These are phyloP conservation scores for Eucalyptus brandiana DNA, from an alignment of 345 rosid genomes.

Conservation along the genomic window DNA sequence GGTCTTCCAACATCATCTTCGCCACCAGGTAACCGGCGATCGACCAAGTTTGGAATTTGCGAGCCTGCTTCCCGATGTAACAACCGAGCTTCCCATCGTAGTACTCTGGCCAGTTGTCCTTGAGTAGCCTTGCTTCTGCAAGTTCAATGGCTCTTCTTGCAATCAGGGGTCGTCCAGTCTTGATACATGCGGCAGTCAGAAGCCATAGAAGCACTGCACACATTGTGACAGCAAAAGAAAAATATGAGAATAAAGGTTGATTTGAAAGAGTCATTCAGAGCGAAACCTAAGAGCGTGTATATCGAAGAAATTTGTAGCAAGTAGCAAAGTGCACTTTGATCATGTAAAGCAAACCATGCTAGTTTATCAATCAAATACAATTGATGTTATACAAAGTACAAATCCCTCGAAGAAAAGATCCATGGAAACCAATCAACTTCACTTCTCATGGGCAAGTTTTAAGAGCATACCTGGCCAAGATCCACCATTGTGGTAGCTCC, in stretches of 20 bases:
- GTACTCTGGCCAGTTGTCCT: slow-evolving; percentile 90
- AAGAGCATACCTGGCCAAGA: slow-evolving; percentile 85
- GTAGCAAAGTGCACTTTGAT: not conserved
- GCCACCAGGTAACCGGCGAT: slow-evolving; percentile 89
- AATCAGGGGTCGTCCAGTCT: slow-evolving; percentile 89
- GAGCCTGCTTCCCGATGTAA: slow-evolving; percentile 81
- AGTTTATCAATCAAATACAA: not conserved
- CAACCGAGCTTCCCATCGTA: slow-evolving; percentile 93
- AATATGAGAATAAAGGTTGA: not conserved
- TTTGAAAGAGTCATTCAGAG: not conserved
- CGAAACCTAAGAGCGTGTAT: not conserved
- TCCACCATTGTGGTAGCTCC: slow-evolving; percentile 99
- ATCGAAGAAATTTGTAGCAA: not conserved
- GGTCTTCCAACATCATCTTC: slow-evolving; percentile 95
- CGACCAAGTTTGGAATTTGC: slow-evolving; percentile 88
- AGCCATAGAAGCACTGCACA: slow-evolving; percentile 84
- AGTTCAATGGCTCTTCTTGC: slow-evolving; percentile 80
- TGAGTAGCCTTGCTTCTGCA: slow-evolving; percentile 60
- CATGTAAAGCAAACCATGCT: not conserved
- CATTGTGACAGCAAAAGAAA: not conserved
- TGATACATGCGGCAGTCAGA: slow-evolving; percentile 80
- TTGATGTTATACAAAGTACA: not conserved
- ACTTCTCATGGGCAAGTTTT: not conserved
- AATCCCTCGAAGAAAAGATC: not conserved
- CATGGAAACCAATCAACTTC: not conserved